Evolutionary conservation across 768 basidiomycete species (phyloP).

Genomic region (Lanmaoa pseudosensibilis): DNA sequence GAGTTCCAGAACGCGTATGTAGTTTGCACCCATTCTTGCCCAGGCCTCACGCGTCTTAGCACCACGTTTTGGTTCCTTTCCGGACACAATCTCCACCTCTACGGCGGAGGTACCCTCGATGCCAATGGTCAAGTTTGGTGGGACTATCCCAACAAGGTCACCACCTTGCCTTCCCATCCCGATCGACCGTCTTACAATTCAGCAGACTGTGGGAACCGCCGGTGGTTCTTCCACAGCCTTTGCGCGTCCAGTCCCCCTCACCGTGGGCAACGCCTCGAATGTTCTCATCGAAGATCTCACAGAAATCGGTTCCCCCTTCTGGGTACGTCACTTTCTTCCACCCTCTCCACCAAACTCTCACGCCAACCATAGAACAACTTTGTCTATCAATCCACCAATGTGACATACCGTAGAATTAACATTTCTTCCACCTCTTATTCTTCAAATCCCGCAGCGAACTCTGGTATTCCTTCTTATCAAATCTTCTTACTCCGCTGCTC

Average conservation of each 20-base stretch:
- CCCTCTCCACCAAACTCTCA: neutral
- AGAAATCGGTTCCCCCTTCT: constrained; percentile 41
- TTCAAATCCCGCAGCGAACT: constrained; percentile 34
- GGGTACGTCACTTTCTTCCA: constrained; percentile 31
- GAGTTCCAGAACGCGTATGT: constrained; percentile 45
- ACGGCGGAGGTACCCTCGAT: constrained; percentile 46
- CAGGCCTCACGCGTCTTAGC: constrained; percentile 14
- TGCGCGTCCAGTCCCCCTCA: constrained; percentile 45
- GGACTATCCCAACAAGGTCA: constrained; percentile 30
- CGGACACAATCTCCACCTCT: constrained; percentile 37
- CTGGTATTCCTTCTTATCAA: constrained; percentile 21
- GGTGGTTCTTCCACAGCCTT: constrained; percentile 44
- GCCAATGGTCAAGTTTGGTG: constrained; percentile 48
- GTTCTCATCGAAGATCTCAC: constrained; percentile 42
- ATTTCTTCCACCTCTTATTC: constrained; percentile 38
- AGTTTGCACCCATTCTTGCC: neutral
- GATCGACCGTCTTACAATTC: neutral
- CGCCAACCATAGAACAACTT: constrained; percentile 32
- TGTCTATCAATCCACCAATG: constrained; percentile 43
- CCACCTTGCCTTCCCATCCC: constrained; percentile 5
- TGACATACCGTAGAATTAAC: constrained; percentile 41
- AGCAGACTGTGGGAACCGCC: constrained; percentile 38
- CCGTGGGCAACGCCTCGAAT: constrained; percentile 42
- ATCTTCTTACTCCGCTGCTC: neutral
- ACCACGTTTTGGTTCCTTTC: constrained; percentile 43